Percentiles rank a stretch among this genome's conserved stretches.
Conservation (phyloP, 208 protist species). For the Trypanosoma cruzi region DNA sequence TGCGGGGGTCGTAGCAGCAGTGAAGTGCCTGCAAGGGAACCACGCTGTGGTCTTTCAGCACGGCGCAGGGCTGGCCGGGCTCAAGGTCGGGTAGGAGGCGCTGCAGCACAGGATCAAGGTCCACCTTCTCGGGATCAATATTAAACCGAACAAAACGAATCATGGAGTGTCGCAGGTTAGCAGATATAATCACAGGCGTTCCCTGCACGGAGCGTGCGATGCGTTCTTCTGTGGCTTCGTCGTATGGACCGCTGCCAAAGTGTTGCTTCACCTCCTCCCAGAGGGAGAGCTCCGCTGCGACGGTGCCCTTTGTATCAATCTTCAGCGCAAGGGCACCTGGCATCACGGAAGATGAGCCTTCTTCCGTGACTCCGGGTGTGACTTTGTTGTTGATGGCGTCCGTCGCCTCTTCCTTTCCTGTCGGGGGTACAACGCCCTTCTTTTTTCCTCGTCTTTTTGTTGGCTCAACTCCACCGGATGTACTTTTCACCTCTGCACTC, state of each 20-base stretch:
- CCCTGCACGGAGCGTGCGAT: conserved; percentile 68
- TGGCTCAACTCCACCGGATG: neutral
- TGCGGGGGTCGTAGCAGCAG: conserved; percentile 85
- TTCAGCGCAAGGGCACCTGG: conserved; percentile 60
- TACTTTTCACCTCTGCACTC: neutral
- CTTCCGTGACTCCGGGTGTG: neutral
- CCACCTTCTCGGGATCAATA: conserved; percentile 3
- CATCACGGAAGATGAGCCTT: neutral
- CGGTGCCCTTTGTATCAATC: conserved; percentile 87
- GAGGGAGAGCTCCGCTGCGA: conserved; percentile 81
- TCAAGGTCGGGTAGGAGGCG: conserved; percentile 53
- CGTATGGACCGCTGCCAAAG: conserved; percentile 82
- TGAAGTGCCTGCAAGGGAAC: conserved; percentile 87
- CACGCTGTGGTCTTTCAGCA: conserved; percentile 57
- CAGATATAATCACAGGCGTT: conserved; percentile 70
- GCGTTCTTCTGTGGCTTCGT: conserved; percentile 53
- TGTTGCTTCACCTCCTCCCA: conserved; percentile 87
- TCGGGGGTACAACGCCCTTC: neutral
- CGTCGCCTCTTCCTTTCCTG: neutral
- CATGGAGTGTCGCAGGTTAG: conserved; percentile 70
- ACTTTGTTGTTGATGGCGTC: neutral
- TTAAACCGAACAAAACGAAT: conserved; percentile 73
- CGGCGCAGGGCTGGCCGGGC: conserved; percentile 70
- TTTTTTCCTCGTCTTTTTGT: neutral
- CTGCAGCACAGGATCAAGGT: conserved; percentile 41